Conservation (phyloP, 139 green algal genomes). For the Gonium pectorale region DNA sequence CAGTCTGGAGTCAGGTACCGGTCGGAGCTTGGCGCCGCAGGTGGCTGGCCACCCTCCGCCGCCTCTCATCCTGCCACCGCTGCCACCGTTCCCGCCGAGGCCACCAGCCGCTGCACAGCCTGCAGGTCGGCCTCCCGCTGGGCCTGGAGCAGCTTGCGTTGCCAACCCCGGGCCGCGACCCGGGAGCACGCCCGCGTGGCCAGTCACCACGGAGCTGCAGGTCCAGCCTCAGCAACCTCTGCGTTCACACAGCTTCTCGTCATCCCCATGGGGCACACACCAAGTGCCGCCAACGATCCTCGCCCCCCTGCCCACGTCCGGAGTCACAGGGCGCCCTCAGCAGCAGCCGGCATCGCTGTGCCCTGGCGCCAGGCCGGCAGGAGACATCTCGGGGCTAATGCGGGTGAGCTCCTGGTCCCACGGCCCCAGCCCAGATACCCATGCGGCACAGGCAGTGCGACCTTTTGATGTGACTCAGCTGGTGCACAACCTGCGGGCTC, state of each 20-base stretch:
- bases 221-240: not conserved
- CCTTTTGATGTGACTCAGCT: not conserved
- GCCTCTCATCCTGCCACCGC: not conserved
- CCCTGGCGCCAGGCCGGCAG: too few relatives aligned
- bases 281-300: not conserved
- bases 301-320: too few relatives aligned
- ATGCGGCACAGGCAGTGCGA: not conserved
- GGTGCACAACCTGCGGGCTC: not conserved
- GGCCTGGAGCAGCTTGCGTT: not conserved
- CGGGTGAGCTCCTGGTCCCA: too few relatives aligned
- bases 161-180: not conserved
- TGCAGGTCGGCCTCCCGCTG: too few relatives aligned
- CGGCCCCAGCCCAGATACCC: too few relatives aligned
- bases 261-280: not conserved
- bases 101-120: not conserved
- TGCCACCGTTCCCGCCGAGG: not conserved
- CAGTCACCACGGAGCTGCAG: not conserved
- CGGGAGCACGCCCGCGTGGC: not conserved
- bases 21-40: too few relatives aligned
- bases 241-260: not conserved
- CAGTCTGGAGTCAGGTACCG: too few relatives aligned
- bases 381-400: too few relatives aligned
- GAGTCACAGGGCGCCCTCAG: too few relatives aligned
- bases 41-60: not conserved
- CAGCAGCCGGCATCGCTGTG: too few relatives aligned